These are phyloP conservation scores for Pisolithus albus DNA, from an alignment of 768 basidiomycete species.

Conservation along the genomic window DNA sequence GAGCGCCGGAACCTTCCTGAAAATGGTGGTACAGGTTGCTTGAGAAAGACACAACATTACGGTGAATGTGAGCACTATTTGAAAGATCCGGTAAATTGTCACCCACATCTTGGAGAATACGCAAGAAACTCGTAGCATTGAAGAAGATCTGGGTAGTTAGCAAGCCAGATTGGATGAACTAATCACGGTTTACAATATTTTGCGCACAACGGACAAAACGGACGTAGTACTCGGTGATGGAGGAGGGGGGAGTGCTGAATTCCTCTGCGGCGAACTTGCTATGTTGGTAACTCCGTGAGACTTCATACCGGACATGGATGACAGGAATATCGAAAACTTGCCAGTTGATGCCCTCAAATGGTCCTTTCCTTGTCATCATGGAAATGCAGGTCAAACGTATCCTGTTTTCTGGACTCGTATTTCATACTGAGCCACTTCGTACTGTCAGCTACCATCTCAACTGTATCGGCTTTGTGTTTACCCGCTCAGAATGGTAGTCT, in stretches of 20 bases:
- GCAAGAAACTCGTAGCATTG: constrained; percentile 88
- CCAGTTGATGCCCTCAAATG: constrained; percentile 28
- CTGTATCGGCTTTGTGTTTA: constrained; percentile 63
- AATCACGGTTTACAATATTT: constrained; percentile 79
- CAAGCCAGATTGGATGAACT: constrained; percentile 76
- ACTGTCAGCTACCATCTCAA: constrained; percentile 86
- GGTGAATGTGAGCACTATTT: constrained; percentile 95
- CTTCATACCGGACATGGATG: constrained; percentile 82
- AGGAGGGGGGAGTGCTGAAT: constrained; percentile 60
- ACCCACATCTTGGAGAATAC: constrained; percentile 64
- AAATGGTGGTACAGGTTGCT: too few relatives aligned
- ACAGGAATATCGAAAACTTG: constrained; percentile 59
- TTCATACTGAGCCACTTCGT: constrained; percentile 87
- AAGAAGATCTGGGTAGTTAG: constrained; percentile 85
- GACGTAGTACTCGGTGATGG: constrained; percentile 84
- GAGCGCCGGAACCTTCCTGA: too few relatives aligned
- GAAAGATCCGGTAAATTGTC: constrained; percentile 79
- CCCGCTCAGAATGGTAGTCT: constrained; percentile 72
- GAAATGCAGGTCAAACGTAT: constrained; percentile 55
- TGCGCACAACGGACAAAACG: constrained; percentile 91
- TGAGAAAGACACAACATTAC: constrained; percentile 36
- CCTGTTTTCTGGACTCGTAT: constrained; percentile 68
- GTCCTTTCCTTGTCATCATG: constrained; percentile 56
- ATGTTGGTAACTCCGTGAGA: constrained; percentile 90
- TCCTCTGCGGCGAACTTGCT: constrained; percentile 80